Evolutionary conservation across 768 basidiomycete species (phyloP).

Genomic region (Pisolithus marmoratus): DNA sequence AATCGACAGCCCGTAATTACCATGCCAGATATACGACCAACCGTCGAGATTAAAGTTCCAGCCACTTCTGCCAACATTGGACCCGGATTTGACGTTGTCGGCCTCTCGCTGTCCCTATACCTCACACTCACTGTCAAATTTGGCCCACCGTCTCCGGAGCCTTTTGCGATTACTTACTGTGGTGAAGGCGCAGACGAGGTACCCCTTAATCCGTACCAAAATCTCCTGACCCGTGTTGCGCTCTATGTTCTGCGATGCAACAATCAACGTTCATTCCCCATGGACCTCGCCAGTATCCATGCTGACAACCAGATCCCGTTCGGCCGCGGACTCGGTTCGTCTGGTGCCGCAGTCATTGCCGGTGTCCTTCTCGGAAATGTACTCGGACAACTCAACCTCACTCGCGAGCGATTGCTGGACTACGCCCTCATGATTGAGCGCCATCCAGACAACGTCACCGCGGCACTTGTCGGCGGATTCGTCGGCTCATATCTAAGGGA

Average conservation of each 20-base stretch:
- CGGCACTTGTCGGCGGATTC: slow-evolving; percentile 94
- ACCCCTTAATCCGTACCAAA: slow-evolving; percentile 92
- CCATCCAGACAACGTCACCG: slow-evolving; percentile 98
- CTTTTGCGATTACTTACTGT: slow-evolving; percentile 67
- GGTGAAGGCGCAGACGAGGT: slow-evolving; percentile 91
- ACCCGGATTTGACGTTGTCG: slow-evolving; percentile 98
- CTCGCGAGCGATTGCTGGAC: slow-evolving; percentile 75
- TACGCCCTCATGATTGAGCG: slow-evolving; percentile 99
- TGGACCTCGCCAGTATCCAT: slow-evolving; percentile 60
- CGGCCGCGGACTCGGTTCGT: slow-evolving; percentile 94
- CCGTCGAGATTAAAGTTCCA: slow-evolving; percentile 77
- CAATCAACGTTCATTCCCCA: slow-evolving; percentile 66
- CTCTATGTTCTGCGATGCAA: slow-evolving; percentile 97
- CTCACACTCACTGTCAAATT: slow-evolving; percentile 68
- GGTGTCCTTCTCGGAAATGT: slow-evolving; percentile 87
- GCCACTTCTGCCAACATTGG: slow-evolving; percentile 99
- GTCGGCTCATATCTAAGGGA: slow-evolving; percentile 94
- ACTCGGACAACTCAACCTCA: slow-evolving; percentile 69
- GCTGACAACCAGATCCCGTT: slow-evolving; percentile 94
- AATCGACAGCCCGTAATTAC: background rate
- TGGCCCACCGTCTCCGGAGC: slow-evolving; percentile 31
- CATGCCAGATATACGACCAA: slow-evolving; percentile 18
- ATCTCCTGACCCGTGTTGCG: slow-evolving; percentile 94
- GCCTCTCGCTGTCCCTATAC: slow-evolving; percentile 88
- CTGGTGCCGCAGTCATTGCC: slow-evolving; percentile 97